phyloP scores from a whole-genome alignment of 139 green algal species.

The Asterochloris sp. region DNA sequence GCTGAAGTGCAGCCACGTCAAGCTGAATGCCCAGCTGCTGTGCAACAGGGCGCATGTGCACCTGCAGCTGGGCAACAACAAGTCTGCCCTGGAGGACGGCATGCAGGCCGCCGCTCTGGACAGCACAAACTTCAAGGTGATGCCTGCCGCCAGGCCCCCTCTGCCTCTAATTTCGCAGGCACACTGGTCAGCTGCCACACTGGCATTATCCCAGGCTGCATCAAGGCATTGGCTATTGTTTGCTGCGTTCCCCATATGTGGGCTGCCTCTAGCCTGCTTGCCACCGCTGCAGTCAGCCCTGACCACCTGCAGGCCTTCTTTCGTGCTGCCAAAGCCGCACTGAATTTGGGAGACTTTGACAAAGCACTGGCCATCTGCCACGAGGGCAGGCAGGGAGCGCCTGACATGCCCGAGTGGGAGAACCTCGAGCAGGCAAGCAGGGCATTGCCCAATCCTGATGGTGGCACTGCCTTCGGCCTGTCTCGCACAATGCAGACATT shows the following conservation, averaged over 20 bases:
- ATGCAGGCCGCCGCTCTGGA: constrained; percentile 36
- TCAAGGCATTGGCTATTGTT: no score
- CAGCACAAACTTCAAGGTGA: constrained; percentile 54
- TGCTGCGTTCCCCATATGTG: no score
- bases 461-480: no score
- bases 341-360: constrained; percentile 54
- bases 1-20: constrained; percentile 21
- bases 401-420: constrained; percentile 52
- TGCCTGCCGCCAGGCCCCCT: no score
- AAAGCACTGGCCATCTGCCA: constrained; percentile 42
- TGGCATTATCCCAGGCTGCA: no score
- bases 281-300: neutral
- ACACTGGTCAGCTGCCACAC: no score
- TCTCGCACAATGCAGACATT: no score
- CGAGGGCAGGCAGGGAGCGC: constrained; percentile 55
- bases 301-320: constrained; percentile 51
- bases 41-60: constrained; percentile 81
- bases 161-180: no score
- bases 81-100: constrained; percentile 64
- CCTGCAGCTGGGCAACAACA: constrained; percentile 73
- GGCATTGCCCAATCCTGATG: no score
- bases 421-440: constrained; percentile 27
- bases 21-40: constrained; percentile 46
- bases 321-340: constrained; percentile 65
- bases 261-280: neutral